phyloP scores from a whole-genome alignment of 257 asterid genomes.

The Penstemon barbatus region DNA sequence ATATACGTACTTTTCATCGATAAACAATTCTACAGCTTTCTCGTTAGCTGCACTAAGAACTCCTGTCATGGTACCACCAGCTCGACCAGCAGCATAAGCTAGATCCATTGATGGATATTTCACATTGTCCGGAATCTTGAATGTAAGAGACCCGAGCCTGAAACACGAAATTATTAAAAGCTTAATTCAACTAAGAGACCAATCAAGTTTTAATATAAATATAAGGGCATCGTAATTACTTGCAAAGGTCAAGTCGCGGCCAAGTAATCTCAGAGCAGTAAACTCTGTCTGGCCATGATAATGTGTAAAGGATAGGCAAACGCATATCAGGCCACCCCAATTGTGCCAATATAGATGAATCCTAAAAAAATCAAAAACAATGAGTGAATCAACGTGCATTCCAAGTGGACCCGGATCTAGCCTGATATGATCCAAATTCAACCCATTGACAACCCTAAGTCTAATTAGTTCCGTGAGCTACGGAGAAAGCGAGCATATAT shows the following conservation, averaged over 20 bases:
- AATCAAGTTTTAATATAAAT: conserved; percentile 6
- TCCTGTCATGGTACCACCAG: conserved; percentile 99
- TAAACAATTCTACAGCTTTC: conserved; percentile 97
- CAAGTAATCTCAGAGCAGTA: conserved; percentile 90
- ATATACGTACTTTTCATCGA: conserved; percentile 65
- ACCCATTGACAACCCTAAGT: too few species aligned
- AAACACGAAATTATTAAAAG: conserved; percentile 22
- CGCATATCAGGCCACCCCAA: conserved; percentile 99
- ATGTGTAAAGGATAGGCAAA: conserved; percentile 87
- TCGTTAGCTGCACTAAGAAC: conserved; percentile 98
- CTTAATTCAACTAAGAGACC: neutral
- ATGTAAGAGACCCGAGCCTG: conserved; percentile 86
- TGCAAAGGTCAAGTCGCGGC: conserved; percentile 99
- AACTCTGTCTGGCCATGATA: conserved; percentile 95
- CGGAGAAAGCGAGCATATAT: conserved; percentile 2
- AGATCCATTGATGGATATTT: conserved; percentile 96
- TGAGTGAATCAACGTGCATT: neutral
- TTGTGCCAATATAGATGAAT: conserved; percentile 90
- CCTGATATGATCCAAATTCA: too few species aligned
- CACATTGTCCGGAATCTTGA: conserved; percentile 86
- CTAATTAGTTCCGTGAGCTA: neutral
- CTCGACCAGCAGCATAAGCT: conserved; percentile 97
- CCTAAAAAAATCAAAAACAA: conserved; percentile 45
- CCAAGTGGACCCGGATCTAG: too few species aligned
- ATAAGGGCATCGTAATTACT: conserved; percentile 44